phyloP scores from a whole-genome alignment of 2,329 filamentous ascomycete genomes.

The Fusarium sp. region DNA sequence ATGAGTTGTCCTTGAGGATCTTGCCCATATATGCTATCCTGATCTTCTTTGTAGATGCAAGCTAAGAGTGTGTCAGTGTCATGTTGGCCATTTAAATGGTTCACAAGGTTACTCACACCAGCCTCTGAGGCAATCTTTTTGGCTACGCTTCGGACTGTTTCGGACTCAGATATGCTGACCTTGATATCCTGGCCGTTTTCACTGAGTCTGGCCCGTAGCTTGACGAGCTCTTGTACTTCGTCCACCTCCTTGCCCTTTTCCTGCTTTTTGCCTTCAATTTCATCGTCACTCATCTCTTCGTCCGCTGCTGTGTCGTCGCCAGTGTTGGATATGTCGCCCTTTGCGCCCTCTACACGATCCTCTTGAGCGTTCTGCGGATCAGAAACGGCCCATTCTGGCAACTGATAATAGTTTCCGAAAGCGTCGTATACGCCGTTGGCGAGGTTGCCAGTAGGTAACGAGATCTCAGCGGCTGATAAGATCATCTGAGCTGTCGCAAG shows the following conservation, averaged over 20 bases:
- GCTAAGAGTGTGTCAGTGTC: slow-evolving; percentile 56
- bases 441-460: slow-evolving; percentile 78
- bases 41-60: slow-evolving; percentile 70
- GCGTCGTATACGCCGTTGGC: slow-evolving; percentile 79
- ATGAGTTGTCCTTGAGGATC: slow-evolving; percentile 76
- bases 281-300: slow-evolving; percentile 55
- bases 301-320: slow-evolving; percentile 58
- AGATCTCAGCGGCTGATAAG: slow-evolving; percentile 81
- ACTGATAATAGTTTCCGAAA: slow-evolving; percentile 75
- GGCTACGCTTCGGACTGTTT: slow-evolving; percentile 74
- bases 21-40: slow-evolving; percentile 85
- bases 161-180: slow-evolving; percentile 67
- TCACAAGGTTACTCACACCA: slow-evolving; percentile 62
- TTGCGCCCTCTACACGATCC: slow-evolving; percentile 49
- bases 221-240: slow-evolving; percentile 66
- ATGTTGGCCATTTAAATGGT: neutral
- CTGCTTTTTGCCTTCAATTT: slow-evolving; percentile 59
- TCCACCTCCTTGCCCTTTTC: slow-evolving; percentile 71
- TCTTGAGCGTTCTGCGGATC: slow-evolving; percentile 70
- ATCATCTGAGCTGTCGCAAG: slow-evolving; percentile 82
- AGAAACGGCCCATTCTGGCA: slow-evolving; percentile 76
- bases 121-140: slow-evolving; percentile 73
- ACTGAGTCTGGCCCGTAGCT: slow-evolving; percentile 73
- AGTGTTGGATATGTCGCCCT: slow-evolving; percentile 52
- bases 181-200: slow-evolving; percentile 74